A percentile compares a stretch with the other conserved stretches of the same genome.
These are phyloP conservation scores for Colletotrichum tamarilloi DNA, from an alignment of 2,329 filamentous ascomycete species.

Conservation along the genomic window DNA sequence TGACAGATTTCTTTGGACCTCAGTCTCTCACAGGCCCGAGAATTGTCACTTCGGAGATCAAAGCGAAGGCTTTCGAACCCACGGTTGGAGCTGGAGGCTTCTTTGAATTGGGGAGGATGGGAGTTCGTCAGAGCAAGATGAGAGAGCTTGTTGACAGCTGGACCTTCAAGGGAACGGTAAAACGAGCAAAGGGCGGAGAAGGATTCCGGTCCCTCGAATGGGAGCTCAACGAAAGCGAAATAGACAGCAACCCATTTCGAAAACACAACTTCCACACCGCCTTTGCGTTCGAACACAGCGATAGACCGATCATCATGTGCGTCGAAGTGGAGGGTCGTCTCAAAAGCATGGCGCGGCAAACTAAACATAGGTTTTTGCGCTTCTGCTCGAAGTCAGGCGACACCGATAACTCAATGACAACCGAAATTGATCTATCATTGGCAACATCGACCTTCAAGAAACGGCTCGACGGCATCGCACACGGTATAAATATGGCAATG, in stretches of 20 bases:
- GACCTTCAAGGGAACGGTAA: background rate
- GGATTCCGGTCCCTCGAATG: background rate
- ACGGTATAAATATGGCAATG: background rate
- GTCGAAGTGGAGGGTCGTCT: background rate
- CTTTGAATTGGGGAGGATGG: background rate
- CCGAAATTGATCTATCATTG: background rate
- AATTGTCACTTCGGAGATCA: accelerated
- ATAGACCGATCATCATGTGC: background rate
- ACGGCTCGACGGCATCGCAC: background rate
- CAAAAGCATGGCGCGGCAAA: accelerated
- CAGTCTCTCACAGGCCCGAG: accelerated
- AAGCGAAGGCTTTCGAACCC: background rate
- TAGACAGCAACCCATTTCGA: accelerated
- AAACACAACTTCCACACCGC: background rate
- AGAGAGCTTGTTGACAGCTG: background rate
- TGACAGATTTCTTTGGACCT: background rate
- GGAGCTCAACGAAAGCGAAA: background rate
- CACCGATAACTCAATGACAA: background rate
- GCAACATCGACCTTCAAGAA: too few species aligned
- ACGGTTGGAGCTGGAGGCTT: background rate
- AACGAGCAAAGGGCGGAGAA: accelerated
- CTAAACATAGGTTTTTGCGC: accelerated
- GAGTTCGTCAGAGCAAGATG: background rate
- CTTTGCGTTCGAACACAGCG: background rate
- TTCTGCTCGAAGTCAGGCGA: accelerated